These are phyloP conservation scores for Parathielavia hyrcaniae DNA, from an alignment of 495 filamentous ascomycete genomes.

Conservation along the genomic window DNA sequence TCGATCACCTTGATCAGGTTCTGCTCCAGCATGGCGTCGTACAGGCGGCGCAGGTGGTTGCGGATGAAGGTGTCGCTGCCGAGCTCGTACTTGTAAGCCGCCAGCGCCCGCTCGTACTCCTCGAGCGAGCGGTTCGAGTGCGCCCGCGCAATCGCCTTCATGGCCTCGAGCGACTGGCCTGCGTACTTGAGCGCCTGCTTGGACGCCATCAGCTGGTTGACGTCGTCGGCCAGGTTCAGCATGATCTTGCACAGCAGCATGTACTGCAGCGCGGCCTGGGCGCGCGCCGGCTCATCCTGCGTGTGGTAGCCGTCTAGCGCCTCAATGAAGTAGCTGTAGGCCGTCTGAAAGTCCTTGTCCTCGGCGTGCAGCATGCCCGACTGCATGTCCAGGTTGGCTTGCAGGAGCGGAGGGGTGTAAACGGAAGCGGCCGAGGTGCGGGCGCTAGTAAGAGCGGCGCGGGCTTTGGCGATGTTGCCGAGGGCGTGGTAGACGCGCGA, in stretches of 20 bases:
- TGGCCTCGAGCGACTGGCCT: slow-evolving; percentile 87
- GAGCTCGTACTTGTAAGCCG: slow-evolving; percentile 81
- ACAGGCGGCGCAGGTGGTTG: slow-evolving; percentile 85
- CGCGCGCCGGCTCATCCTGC: slow-evolving; percentile 77
- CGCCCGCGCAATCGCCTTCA: slow-evolving; percentile 95
- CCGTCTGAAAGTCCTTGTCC: slow-evolving; percentile 97
- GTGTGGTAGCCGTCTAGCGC: slow-evolving; percentile 93
- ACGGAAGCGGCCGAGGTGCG: slow-evolving; percentile 92
- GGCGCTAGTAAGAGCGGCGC: slow-evolving; percentile 88
- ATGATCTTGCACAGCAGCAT: slow-evolving; percentile 99
- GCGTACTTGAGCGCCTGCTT: slow-evolving; percentile 97
- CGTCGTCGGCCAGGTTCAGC: slow-evolving; percentile 93
- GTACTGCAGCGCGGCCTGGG: slow-evolving; percentile 91
- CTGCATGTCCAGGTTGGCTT: slow-evolving; percentile 97
- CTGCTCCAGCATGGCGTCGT: slow-evolving; percentile 98
- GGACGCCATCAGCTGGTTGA: slow-evolving; percentile 81
- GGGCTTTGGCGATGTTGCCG: slow-evolving; percentile 92
- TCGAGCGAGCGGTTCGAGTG: slow-evolving; percentile 91
- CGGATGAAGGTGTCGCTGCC: slow-evolving; percentile 91
- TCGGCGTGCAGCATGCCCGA: slow-evolving; percentile 97
- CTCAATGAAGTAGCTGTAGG: slow-evolving; percentile 98
- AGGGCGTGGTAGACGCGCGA: slow-evolving; percentile 95
- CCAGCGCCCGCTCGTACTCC: slow-evolving; percentile 90
- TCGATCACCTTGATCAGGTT: slow-evolving; percentile 99
- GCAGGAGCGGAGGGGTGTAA: slow-evolving; percentile 90